Percentiles rank a stretch among this genome's conserved stretches.
Conservation (phyloP, 2,329 filamentous ascomycete species). For the Sporothrix luriei region DNA sequence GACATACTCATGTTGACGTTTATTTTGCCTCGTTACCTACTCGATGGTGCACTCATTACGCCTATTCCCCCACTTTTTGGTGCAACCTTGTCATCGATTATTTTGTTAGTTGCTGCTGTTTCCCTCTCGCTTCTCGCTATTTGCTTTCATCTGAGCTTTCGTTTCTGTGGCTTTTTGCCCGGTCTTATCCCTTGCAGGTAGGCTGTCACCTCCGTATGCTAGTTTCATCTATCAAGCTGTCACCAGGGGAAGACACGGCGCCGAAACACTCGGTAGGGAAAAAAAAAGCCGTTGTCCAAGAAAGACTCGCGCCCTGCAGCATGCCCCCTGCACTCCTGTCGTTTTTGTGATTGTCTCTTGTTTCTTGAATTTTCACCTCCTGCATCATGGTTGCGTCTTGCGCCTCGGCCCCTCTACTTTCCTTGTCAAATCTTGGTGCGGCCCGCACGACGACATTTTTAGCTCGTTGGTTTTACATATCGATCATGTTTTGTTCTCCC, state of each 20-base stretch:
- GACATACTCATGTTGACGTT: not conserved
- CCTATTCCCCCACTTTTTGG: not conserved
- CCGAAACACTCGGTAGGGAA: conserved; percentile 6
- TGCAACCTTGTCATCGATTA: not conserved
- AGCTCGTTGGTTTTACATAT: not conserved
- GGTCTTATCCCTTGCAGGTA: conserved; percentile 19
- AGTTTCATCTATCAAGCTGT: not conserved
- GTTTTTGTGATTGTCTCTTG: not conserved
- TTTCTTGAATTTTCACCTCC: conserved; percentile 10
- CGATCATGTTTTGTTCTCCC: not conserved
- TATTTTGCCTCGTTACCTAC: conserved; percentile 3
- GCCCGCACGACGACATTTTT: conserved; percentile 8
- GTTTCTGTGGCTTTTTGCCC: not conserved
- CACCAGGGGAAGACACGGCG: not conserved
- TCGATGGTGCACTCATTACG: not conserved
- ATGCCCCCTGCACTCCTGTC: conserved; percentile 4
- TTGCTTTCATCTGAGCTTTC: not conserved
- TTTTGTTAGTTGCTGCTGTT: not conserved
- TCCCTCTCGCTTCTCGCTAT: not conserved
- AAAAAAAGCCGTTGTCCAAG: not conserved
- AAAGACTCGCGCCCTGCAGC: conserved; percentile 7
- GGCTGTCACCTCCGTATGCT: not conserved
- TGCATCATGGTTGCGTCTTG: conserved; percentile 17
- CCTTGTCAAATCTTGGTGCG: conserved; percentile 6
- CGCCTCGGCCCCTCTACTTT: not conserved